Conservation (phyloP, 495 filamentous ascomycete species). For the Lasiosphaeria hispida region DNA sequence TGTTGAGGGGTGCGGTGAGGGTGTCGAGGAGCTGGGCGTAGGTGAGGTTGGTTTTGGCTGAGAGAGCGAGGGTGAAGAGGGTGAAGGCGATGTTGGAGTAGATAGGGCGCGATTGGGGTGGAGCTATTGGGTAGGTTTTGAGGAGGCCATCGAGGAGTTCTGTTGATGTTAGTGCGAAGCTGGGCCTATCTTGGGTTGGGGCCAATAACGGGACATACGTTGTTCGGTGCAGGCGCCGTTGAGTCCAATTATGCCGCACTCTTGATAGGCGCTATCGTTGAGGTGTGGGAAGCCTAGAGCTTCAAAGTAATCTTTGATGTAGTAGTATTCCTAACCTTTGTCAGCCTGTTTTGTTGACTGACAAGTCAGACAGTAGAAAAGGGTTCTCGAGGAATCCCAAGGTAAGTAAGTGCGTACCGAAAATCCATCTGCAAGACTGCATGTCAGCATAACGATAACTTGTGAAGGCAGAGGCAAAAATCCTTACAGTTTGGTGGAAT, state of each 20-base stretch:
- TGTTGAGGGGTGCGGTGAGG: conserved; percentile 34
- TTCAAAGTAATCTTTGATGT: conserved; percentile 20
- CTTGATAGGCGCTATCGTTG: conserved; percentile 18
- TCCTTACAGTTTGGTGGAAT: conserved; percentile 37
- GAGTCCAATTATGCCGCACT: conserved; percentile 24
- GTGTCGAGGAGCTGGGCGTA: conserved; percentile 40
- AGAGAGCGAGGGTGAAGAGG: conserved; percentile 45
- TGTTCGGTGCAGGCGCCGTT: conserved; percentile 16
- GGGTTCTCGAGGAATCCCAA: too few relatives aligned
- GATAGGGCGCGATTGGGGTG: conserved; percentile 38
- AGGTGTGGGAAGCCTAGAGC: conserved; percentile 27
- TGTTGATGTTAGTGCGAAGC: conserved; percentile 13
- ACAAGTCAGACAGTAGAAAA: neutral
- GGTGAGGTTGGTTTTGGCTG: conserved; percentile 37
- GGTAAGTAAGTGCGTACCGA: neutral
- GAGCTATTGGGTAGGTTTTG: conserved; percentile 34
- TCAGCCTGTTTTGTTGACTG: neutral
- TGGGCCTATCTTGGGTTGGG: too few relatives aligned
- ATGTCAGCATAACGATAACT: neutral
- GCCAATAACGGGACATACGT: neutral
- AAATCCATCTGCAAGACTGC: conserved; percentile 22
- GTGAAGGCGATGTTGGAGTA: conserved; percentile 49
- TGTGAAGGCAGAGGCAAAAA: neutral
- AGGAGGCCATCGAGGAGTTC: conserved; percentile 43
- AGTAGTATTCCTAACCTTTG: conserved; percentile 23